Evolutionary conservation across 805 yeast species (phyloP), one percentile per base, ranked within the genome.

Genomic region (Middelhovenomyces tepae): DNA sequence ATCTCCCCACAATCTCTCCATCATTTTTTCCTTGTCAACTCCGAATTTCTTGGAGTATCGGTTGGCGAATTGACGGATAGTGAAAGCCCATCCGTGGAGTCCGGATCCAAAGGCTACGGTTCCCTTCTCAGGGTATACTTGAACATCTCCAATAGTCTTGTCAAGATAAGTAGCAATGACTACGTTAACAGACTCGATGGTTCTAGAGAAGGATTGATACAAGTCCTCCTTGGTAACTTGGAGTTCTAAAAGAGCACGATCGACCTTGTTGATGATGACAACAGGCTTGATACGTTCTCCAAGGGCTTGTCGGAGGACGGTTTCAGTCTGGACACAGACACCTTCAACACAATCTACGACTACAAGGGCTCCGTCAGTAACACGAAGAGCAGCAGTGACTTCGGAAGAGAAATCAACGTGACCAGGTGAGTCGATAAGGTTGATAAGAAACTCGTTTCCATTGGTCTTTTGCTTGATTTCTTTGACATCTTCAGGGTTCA

Each of bases 351-450:
- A 79, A 71, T 91, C 97, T 63, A 89, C 97, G 57, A 89, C 98
- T 57, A 89, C 97, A 63, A 89, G 77, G 64, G 98, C 97, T 86
- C 98, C 98, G 65, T 89, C 98, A 54, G 97, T 91, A 60, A 89
- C 97, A 75, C 98, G 87, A 63, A 89, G 80, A 69, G 98, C 98
- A 57, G 97, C 97, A 62, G 97, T 91, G 61, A 89, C 98, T 73
- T 89, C 98, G 54, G 97, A 91, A 47, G 96, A 86, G 87, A 89
- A 89, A 74, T 89, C 98, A 78, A 89, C 97, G 96, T 89, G 98
- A 83, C 98, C 98, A 71, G 98, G 98, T 55, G 98, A 91, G 70
- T 89, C 98, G 59, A 89, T 89, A 78, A 89, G 78, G 85, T 89
- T 89, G 56, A 89, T 78, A 73, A 89, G 81, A 79, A 89, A 89